Conservation (phyloP, 2,329 filamentous ascomycete species). For the Nothopassalora personata region DNA sequence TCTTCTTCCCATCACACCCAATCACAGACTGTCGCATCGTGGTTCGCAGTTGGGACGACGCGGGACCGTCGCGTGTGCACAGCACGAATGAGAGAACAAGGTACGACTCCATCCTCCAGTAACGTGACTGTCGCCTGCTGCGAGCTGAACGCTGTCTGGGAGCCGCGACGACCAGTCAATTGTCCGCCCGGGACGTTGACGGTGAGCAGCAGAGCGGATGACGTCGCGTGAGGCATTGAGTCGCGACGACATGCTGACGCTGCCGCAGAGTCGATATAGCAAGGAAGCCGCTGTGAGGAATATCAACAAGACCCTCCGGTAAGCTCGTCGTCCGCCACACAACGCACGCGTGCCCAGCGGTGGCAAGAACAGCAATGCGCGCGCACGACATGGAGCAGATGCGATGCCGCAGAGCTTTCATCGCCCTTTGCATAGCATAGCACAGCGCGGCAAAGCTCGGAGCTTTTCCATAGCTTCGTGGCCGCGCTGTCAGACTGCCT, state of each 20-base stretch:
- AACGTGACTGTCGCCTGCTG: constrained; percentile 11
- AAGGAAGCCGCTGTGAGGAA: neutral
- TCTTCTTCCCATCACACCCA: neutral
- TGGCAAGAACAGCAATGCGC: neutral
- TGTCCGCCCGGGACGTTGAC: neutral
- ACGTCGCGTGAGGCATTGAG: constrained; percentile 8
- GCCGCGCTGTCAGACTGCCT: neutral
- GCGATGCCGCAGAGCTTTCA: neutral
- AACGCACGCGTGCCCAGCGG: neutral
- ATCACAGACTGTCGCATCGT: neutral
- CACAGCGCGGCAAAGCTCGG: neutral
- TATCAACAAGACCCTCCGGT: neutral
- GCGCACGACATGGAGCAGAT: neutral
- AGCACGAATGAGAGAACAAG: constrained; percentile 5
- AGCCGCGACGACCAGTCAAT: constrained; percentile 1
- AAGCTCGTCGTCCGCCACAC: neutral
- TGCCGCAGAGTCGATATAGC: constrained; percentile 1
- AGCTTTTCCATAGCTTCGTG: neutral
- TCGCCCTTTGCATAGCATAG: neutral
- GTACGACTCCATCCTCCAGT: constrained; percentile 6
- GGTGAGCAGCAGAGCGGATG: neutral
- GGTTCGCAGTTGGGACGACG: neutral
- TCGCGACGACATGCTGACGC: constrained; percentile 12
- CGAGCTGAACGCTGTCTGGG: neutral
- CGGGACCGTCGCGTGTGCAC: constrained; percentile 5